Conservation (phyloP, 108 stramenopile genomes). For the Stephanodiscus minutulus region DNA sequence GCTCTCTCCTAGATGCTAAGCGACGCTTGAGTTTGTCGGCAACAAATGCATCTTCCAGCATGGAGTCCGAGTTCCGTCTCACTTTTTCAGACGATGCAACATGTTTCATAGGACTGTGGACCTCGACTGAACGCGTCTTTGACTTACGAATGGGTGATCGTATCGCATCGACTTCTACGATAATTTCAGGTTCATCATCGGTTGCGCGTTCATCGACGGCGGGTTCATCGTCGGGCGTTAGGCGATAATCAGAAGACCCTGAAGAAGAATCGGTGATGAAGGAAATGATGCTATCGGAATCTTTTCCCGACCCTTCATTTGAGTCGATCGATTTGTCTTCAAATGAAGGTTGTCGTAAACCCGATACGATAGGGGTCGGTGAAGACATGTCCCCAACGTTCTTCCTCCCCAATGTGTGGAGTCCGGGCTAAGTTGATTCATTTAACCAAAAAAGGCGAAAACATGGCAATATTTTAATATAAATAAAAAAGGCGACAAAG, state of each 20-base stretch:
- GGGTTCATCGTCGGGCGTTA: neutral
- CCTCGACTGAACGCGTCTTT: slow-evolving; percentile 31
- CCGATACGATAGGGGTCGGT: neutral
- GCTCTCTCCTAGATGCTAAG: slow-evolving; percentile 32
- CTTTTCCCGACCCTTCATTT: neutral
- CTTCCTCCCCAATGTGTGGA: too few species aligned
- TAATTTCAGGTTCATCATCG: slow-evolving; percentile 3
- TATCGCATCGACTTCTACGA: slow-evolving; percentile 1
- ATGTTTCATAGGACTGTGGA: slow-evolving; percentile 27
- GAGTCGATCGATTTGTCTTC: neutral
- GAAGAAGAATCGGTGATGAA: neutral
- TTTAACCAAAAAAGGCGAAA: neutral
- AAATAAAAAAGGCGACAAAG: too few species aligned
- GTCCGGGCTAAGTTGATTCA: too few species aligned
- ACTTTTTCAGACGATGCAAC: slow-evolving; percentile 43
- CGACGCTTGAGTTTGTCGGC: slow-evolving; percentile 39
- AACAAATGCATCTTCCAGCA: slow-evolving; percentile 52
- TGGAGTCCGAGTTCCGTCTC: slow-evolving; percentile 51
- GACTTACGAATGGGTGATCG: slow-evolving; percentile 20
- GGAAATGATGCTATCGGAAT: neutral
- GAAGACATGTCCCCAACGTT: too few species aligned
- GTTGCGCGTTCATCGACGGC: neutral
- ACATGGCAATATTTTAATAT: neutral
- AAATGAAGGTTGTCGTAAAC: neutral
- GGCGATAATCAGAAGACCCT: neutral